These are phyloP conservation scores for Benincasa hispida DNA, from an alignment of 306 rosid genomes.

Conservation along the genomic window DNA sequence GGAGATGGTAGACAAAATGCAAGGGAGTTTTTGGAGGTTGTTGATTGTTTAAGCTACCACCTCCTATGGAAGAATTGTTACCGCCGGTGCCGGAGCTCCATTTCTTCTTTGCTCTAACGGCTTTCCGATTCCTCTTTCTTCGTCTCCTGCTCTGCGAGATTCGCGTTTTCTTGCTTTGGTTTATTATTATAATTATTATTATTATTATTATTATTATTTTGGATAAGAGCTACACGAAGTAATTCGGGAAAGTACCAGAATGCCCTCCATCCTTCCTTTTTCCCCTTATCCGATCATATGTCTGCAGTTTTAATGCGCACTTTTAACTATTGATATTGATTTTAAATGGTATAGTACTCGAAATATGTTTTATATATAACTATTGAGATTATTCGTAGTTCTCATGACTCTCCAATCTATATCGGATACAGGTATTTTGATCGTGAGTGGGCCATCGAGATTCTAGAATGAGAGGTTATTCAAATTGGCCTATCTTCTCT, in stretches of 20 bases:
- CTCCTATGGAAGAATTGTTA: constrained; percentile 16
- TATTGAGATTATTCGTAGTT: too few species aligned
- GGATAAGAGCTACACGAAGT: not conserved
- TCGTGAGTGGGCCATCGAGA: too few species aligned
- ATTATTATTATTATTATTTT: not conserved
- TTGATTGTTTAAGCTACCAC: constrained; percentile 17
- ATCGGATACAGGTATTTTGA: too few species aligned
- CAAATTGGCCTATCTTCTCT: too few species aligned
- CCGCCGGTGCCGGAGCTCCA: constrained; percentile 18
- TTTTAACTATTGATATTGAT: not conserved
- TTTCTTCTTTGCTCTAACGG: not conserved
- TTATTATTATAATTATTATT: not conserved
- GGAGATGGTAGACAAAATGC: constrained; percentile 26
- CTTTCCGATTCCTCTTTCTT: not conserved
- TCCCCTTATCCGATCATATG: not conserved
- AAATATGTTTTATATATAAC: too few species aligned
- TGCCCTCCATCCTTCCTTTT: not conserved
- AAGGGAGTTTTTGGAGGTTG: not conserved
- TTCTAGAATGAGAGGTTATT: too few species aligned
- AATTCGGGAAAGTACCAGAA: not conserved
- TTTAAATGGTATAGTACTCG: too few species aligned
- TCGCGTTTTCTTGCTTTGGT: not conserved
- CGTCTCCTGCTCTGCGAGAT: not conserved
- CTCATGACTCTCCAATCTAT: too few species aligned
- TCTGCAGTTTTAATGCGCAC: not conserved